phyloP scores from a whole-genome alignment of 306 rosid species.

The Casuarina glauca region DNA sequence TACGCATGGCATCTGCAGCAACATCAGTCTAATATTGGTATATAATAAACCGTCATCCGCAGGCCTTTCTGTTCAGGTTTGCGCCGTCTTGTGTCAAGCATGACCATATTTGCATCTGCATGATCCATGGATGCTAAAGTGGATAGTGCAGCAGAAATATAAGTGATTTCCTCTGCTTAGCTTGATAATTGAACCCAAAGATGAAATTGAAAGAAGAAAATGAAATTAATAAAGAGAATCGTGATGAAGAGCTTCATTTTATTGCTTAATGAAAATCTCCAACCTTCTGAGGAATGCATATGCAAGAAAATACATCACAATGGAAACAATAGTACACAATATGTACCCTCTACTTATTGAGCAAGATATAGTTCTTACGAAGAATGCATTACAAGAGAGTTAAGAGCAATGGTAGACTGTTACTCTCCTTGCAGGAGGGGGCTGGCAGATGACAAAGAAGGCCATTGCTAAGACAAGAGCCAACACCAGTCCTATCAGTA shows the following conservation, averaged over 20 bases:
- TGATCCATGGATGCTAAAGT: too few relatives aligned
- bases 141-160: too few relatives aligned
- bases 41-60: too few relatives aligned
- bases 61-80: too few relatives aligned
- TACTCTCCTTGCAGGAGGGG: slow-evolving; percentile 36
- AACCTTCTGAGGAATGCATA: background rate
- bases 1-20: too few relatives aligned
- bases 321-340: background rate
- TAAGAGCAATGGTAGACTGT: slow-evolving; percentile 34
- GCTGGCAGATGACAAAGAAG: slow-evolving; percentile 32
- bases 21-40: too few relatives aligned
- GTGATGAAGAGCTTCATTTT: background rate
- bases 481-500: slow-evolving; percentile 33
- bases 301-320: background rate
- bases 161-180: too few relatives aligned
- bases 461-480: slow-evolving; percentile 40
- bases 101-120: too few relatives aligned
- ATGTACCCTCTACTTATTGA: too few relatives aligned
- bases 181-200: background rate
- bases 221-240: background rate
- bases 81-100: too few relatives aligned
- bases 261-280: background rate
- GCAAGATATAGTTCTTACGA: too few relatives aligned
- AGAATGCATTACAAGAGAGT: background rate
- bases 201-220: background rate